Evolutionary conservation across 139 green algal species (phyloP).

Genomic region (Dunaliella primolecta): DNA sequence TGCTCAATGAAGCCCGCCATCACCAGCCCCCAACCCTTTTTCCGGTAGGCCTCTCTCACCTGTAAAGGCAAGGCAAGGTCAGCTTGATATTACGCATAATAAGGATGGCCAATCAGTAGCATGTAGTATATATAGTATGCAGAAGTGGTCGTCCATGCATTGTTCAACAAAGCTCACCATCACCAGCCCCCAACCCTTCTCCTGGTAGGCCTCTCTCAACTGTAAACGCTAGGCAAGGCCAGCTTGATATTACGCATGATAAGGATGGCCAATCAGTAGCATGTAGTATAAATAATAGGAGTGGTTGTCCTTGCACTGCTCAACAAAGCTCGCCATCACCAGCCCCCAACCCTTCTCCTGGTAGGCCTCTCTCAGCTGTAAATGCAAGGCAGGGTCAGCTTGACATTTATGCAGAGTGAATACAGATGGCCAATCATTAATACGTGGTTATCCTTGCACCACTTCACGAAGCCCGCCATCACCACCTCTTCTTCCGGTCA

Average conservation of each 20-base stretch:
- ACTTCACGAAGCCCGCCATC: too few relatives aligned
- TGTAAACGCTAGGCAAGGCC: conserved; percentile 19
- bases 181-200: conserved; percentile 72
- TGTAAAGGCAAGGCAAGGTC: conserved; percentile 19
- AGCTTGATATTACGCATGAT: background rate
- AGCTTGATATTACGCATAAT: background rate
- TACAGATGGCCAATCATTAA: too few relatives aligned
- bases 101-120: background rate
- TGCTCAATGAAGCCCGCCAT: conserved; percentile 79
- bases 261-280: background rate
- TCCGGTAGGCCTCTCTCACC: conserved; percentile 75
- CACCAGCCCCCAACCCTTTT: conserved; percentile 72
- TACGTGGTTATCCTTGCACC: too few relatives aligned
- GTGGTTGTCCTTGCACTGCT: background rate
- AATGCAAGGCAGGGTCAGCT: background rate
- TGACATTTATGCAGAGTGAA: too few relatives aligned
- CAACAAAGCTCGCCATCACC: background rate
- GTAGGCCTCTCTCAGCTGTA: background rate
- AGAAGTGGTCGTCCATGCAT: conserved; percentile 76
- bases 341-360: background rate
- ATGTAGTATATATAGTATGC: background rate
- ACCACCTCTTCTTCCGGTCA: too few relatives aligned
- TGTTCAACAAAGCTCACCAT: conserved; percentile 78
- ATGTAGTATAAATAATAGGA: background rate
- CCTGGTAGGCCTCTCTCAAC: conserved; percentile 74